A percentile compares a stretch with the other conserved stretches of the same genome.
Evolutionary conservation across 2,329 filamentous ascomycete genomes (phyloP).

Genomic region (Alternaria sp.): DNA sequence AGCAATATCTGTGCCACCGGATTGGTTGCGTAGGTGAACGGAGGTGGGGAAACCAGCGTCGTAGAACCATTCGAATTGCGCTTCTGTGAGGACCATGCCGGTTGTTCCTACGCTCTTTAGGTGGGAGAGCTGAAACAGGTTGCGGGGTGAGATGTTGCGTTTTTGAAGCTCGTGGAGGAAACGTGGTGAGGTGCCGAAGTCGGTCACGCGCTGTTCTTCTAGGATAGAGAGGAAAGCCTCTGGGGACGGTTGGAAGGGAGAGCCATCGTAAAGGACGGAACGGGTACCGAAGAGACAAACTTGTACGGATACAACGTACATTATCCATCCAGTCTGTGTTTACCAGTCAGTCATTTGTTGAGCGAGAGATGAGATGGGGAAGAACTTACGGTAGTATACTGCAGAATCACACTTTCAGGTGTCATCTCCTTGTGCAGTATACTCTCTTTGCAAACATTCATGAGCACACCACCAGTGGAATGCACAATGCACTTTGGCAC

Average conservation of each 20-base stretch:
- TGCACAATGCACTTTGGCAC: conserved; percentile 88
- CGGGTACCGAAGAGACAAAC: conserved; percentile 68
- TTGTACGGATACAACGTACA: conserved; percentile 74
- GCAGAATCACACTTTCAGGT: conserved; percentile 57
- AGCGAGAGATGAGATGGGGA: neutral
- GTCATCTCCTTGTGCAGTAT: conserved; percentile 60
- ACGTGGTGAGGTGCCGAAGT: conserved; percentile 77
- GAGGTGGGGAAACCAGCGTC: conserved; percentile 72
- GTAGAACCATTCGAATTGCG: conserved; percentile 82
- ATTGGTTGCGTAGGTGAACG: conserved; percentile 76
- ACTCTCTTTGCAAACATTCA: conserved; percentile 69
- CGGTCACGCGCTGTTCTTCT: conserved; percentile 71
- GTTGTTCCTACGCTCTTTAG: conserved; percentile 73
- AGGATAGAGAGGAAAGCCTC: conserved; percentile 69
- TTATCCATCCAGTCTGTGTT: conserved; percentile 71
- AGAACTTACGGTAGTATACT: conserved; percentile 63
- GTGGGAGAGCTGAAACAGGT: conserved; percentile 68
- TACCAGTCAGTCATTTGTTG: neutral
- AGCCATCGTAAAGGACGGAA: conserved; percentile 81
- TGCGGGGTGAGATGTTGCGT: conserved; percentile 66
- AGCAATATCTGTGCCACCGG: conserved; percentile 80
- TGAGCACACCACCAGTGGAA: conserved; percentile 69
- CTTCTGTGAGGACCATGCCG: conserved; percentile 81
- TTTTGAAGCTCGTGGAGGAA: conserved; percentile 79
- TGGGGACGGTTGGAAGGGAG: conserved; percentile 76